Percentiles rank a stretch among this genome's conserved stretches.
Evolutionary conservation across 805 yeast species (phyloP).

Genomic region (Starmerella potacharoeniae): DNA sequence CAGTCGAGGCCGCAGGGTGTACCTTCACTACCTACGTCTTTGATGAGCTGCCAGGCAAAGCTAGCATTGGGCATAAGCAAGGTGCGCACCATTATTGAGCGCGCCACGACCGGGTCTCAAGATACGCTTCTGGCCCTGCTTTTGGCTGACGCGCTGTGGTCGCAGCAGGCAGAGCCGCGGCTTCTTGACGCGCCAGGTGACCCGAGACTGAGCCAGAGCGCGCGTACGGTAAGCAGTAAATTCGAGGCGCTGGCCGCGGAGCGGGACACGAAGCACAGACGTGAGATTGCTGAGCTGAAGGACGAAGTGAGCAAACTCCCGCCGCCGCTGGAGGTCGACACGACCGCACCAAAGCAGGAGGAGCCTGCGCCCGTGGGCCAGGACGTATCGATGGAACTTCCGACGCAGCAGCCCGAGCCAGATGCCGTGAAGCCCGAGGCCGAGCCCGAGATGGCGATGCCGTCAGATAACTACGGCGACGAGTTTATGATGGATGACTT

Average conservation of each 20-base stretch:
- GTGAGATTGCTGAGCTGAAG: background rate
- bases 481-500: conserved; percentile 6
- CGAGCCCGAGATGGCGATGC: background rate
- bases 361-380: background rate
- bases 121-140: conserved; percentile 14
- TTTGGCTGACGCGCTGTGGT: conserved; percentile 12
- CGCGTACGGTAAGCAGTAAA: background rate
- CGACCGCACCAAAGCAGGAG: background rate
- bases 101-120: conserved; percentile 1
- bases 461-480: background rate
- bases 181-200: conserved; percentile 3
- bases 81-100: conserved; percentile 8
- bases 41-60: conserved; percentile 7
- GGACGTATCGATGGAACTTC: background rate
- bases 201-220: background rate
- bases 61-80: conserved; percentile 8
- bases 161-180: background rate
- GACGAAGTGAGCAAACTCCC: conserved; percentile 1
- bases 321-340: background rate
- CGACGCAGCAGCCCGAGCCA: background rate
- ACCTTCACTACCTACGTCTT: conserved; percentile 10
- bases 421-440: background rate
- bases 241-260: conserved; percentile 1
- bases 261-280: background rate
- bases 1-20: conserved; percentile 17